Base-by-base conservation (phyloP, 768 basidiomycete genomes). In the Leccinum rimulosum region DNA sequence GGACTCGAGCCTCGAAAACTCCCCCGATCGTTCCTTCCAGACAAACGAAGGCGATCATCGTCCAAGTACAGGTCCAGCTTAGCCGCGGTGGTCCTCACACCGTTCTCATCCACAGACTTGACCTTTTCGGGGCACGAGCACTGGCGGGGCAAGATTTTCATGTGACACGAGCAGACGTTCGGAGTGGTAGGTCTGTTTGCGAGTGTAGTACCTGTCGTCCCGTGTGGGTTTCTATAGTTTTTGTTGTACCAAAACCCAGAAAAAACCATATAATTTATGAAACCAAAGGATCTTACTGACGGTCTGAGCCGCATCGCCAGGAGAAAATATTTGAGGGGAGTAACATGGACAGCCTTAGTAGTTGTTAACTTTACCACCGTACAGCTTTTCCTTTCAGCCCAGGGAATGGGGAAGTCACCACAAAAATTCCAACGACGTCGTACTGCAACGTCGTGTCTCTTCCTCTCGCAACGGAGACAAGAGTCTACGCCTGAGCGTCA, bases 91-190 rank as follows among this genome's bases (percentile, higher is more conserved):
- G 54, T 38, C 38, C 38, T 35, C 14, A 31, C 25, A 47, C 28
- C 36, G 15, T 30, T 31, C 9, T 55, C 12, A 14, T 19, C 28
- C 14, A 7, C 25, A 38, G 15, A 33, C 9, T 47, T n/a, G 62
- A 52, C 14, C 35, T 43, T 35, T 27, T 33, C 0, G 40, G 10
- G 52, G 19, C 9, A 36, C 47, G 25, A 54, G 48, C 49, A 51
- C 11, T 28, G 52, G 59, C 28, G 11, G 40, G 53, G 15, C 36
- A 35, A 7, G 36, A 48, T 56, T 1, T 25, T 22, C 27, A 27
- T 64, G 62, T 53, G 61, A 54, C 52, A 48, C 22, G 56, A 58
- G 61, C 52, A 63, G 19, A 48, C 35, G 31, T 63, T 63, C 38
- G 57, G 15, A 49, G 52, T 55, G 54, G 45, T 25, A 28, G 31